Evolutionary conservation across 164 flowering plant species (phyloP), one percentile per base, ranked within the genome.

Genomic region (Magnolia kwangsiensis): DNA sequence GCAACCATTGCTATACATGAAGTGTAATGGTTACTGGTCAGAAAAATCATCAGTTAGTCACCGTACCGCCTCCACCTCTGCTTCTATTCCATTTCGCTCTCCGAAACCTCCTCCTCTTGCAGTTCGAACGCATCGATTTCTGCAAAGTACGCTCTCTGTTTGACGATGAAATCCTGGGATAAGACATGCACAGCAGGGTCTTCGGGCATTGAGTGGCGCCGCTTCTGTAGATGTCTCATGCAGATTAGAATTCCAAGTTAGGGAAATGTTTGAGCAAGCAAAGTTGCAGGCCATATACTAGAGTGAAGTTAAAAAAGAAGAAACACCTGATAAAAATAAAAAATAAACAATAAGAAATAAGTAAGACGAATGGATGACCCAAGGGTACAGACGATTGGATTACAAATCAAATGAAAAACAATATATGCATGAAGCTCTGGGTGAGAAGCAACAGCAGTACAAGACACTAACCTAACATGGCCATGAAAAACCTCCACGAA

Each of bases 111-210:
- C 82, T 90, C 94, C 77, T 65, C 94, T 74, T 75, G 78, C 73
- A 92, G 84, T 80, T 90, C 89, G 78, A 88, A 88, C 29, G 84
- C 90, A 80, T 92, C 94, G 24, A 92, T 64, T 75, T 86, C 94
- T 65, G 84, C 85, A 78, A 88, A 88, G 74, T 90, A 88, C 8
- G 88, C 89, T 76, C 70, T 87, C 81, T 90, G 90, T 76, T 86
- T 69, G n/a, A 87, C 79, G 18, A 90, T 80, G 73, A 81, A 92
- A 59, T 90, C 92, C 72, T 76, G 81, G 27, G 86, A 81, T 74
- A 85, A 23, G 70, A 14, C 64, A 72, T 67, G 64, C 23, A 67
- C 50, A 24, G 37, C 0, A 9, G 0, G 63, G 18, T 78, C 65
- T 69, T 76, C 65, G 16, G 73, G 31, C 61, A 49, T 37, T 16